Evolutionary conservation across 2,329 filamentous ascomycete species (phyloP).

Genomic region (Cryphonectria parasitica): DNA sequence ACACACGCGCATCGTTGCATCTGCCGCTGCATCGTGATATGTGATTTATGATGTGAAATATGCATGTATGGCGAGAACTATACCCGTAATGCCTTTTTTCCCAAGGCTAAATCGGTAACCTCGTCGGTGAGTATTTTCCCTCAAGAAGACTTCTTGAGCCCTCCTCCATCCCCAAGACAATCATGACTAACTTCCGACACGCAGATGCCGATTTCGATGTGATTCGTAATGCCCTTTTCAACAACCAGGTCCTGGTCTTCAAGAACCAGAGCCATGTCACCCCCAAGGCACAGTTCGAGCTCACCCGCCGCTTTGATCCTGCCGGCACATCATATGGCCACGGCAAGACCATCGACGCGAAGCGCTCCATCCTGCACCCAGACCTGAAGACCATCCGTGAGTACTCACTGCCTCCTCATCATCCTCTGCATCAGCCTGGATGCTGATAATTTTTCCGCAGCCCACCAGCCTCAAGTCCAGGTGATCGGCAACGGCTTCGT

Average conservation of each 20-base stretch:
- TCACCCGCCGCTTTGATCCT: conserved; percentile 76
- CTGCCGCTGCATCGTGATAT: conserved; percentile 24
- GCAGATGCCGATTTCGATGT: conserved; percentile 65
- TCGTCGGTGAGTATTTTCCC: conserved; percentile 50
- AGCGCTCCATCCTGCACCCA: conserved; percentile 70
- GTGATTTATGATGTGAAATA: background rate
- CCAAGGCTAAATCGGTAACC: conserved; percentile 57
- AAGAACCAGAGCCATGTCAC: conserved; percentile 67
- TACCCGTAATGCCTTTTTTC: conserved; percentile 48
- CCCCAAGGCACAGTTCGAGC: conserved; percentile 72
- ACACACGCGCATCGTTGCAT: conserved; percentile 30
- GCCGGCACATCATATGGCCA: conserved; percentile 69
- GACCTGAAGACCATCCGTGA: conserved; percentile 74
- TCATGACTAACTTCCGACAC: background rate
- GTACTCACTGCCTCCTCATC: background rate
- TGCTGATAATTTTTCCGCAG: background rate
- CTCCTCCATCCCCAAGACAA: background rate
- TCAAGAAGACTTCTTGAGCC: background rate
- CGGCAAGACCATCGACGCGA: conserved; percentile 71
- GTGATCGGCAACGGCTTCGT: conserved; percentile 79
- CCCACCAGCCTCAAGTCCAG: conserved; percentile 78
- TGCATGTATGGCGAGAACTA: conserved; percentile 32
- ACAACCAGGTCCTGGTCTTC: conserved; percentile 70
- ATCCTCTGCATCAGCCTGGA: background rate
- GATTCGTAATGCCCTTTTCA: conserved; percentile 69